Conservation (phyloP, 352 stramenopile genomes). For the Phytophthora pluvialis region DNA sequence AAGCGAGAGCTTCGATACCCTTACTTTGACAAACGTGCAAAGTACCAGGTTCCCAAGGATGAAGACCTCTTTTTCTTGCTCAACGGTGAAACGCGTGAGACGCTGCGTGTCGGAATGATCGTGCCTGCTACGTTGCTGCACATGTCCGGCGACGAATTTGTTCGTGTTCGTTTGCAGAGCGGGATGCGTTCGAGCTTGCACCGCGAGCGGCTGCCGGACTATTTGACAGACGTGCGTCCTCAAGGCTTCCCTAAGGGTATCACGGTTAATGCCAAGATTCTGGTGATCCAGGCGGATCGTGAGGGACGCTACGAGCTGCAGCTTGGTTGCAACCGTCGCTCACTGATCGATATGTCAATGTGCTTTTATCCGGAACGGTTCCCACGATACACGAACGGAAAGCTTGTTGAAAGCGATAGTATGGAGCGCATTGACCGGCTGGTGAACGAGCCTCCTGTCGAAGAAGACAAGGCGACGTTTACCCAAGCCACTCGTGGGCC, state of each 20-base stretch:
- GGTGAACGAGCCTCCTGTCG: constrained; percentile 72
- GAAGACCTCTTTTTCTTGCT: constrained; percentile 90
- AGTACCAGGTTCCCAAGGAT: constrained; percentile 85
- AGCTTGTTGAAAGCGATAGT: constrained; percentile 70
- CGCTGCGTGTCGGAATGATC: constrained; percentile 85
- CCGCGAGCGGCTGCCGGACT: constrained; percentile 81
- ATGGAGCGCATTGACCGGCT: constrained; percentile 76
- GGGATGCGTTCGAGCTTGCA: constrained; percentile 83
- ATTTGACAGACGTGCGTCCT: constrained; percentile 67
- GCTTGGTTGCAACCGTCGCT: constrained; percentile 77
- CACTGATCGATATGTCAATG: constrained; percentile 78
- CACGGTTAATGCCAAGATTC: constrained; percentile 88
- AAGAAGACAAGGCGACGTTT: constrained; percentile 76
- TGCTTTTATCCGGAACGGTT: constrained; percentile 71
- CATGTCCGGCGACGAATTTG: constrained; percentile 85
- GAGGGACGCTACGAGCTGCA: constrained; percentile 79
- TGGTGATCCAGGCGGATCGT: constrained; percentile 73
- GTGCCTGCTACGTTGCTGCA: constrained; percentile 85
- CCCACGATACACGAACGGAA: constrained; percentile 57
- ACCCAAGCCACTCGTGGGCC: constrained; percentile 38
- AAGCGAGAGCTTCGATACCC: constrained; percentile 90
- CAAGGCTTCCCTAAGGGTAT: constrained; percentile 82
- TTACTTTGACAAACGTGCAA: constrained; percentile 89
- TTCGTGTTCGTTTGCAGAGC: constrained; percentile 85
- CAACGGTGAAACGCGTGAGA: constrained; percentile 84